A percentile compares a stretch with the other conserved stretches of the same genome.
phyloP scores from a whole-genome alignment of 805 yeast genomes.

The Candida vaughaniae region DNA sequence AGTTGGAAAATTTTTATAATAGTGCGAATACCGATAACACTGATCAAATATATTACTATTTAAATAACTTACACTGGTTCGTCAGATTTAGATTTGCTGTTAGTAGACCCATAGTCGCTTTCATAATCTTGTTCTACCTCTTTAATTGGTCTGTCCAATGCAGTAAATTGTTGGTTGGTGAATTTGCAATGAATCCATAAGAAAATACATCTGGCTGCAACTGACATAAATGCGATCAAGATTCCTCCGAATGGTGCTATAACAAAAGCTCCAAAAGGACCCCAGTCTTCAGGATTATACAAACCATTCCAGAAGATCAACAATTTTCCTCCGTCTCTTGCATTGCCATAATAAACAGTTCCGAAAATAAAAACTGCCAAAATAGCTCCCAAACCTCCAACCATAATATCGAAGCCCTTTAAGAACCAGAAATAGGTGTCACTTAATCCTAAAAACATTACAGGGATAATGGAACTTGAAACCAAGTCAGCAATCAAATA shows the following conservation, averaged over 20 bases:
- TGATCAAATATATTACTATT: too few relatives aligned
- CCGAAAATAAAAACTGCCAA: slow-evolving; percentile 82
- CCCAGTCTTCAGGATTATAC: slow-evolving; percentile 79
- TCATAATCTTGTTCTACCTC: slow-evolving; percentile 15
- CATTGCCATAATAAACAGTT: slow-evolving; percentile 68
- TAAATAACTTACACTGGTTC: too few relatives aligned
- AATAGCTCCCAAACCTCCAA: slow-evolving; percentile 82
- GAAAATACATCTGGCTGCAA: slow-evolving; percentile 46
- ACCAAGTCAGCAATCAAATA: slow-evolving; percentile 89
- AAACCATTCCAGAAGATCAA: slow-evolving; percentile 78
- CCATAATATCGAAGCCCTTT: slow-evolving; percentile 76
- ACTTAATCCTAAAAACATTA: slow-evolving; percentile 75
- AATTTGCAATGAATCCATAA: slow-evolving; percentile 30
- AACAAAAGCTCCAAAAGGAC: slow-evolving; percentile 91
- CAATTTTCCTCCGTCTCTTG: slow-evolving; percentile 74
- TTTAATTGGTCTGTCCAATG: slow-evolving; percentile 39
- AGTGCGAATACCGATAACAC: neutral
- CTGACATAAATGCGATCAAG: slow-evolving; percentile 50
- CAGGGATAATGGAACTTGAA: slow-evolving; percentile 83
- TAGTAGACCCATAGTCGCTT: slow-evolving; percentile 4
- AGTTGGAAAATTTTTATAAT: slow-evolving; percentile 1
- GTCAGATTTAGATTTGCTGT: slow-evolving; percentile 3
- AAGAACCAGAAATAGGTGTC: slow-evolving; percentile 60
- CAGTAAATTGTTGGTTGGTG: slow-evolving; percentile 42
- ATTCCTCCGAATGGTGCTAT: slow-evolving; percentile 85